phyloP scores from a whole-genome alignment of 1,284 basidiomycete species.

The Sporisorium sorghi region DNA sequence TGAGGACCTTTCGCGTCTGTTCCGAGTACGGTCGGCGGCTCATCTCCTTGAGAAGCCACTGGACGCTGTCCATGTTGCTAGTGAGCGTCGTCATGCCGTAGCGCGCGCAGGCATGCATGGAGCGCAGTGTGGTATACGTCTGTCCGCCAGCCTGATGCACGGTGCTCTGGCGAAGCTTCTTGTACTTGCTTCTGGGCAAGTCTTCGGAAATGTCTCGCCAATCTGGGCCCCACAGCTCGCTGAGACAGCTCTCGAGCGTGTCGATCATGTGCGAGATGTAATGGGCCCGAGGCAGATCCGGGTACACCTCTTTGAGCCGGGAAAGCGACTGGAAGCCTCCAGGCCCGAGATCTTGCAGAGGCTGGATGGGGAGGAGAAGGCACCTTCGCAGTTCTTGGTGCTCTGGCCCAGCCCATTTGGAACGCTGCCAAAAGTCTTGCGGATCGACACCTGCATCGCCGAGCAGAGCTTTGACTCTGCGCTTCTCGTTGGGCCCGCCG shows the following conservation, averaged over 20 bases:
- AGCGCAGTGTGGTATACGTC: slow-evolving; percentile 32
- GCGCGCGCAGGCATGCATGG: slow-evolving; percentile 31
- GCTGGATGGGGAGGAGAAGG: slow-evolving; percentile 31
- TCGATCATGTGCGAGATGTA: slow-evolving; percentile 47
- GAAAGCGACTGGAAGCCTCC: slow-evolving; percentile 29
- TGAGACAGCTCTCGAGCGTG: slow-evolving; percentile 42
- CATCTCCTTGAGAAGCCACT: slow-evolving; percentile 56
- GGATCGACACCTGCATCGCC: slow-evolving; percentile 24
- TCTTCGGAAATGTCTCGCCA: slow-evolving; percentile 40
- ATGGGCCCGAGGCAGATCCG: slow-evolving; percentile 34
- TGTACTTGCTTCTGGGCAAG: slow-evolving; percentile 37
- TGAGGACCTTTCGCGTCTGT: slow-evolving; percentile 9
- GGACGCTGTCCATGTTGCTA: slow-evolving; percentile 54
- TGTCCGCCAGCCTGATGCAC: slow-evolving; percentile 39
- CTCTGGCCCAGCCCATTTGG: slow-evolving; percentile 32
- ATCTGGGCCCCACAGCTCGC: slow-evolving; percentile 41
- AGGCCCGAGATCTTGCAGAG: slow-evolving; percentile 33
- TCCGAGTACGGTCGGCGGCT: slow-evolving; percentile 26
- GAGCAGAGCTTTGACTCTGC: slow-evolving; percentile 37
- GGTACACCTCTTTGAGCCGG: slow-evolving; percentile 27
- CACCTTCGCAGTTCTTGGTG: slow-evolving; percentile 21
- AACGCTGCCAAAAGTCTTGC: slow-evolving; percentile 42
- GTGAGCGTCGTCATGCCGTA: slow-evolving; percentile 55
- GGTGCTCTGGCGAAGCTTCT: slow-evolving; percentile 35
- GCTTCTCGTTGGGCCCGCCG: slow-evolving; percentile 49